A percentile compares a stretch with the other conserved stretches of the same genome.
phyloP scores from a whole-genome alignment of 495 filamentous ascomycete species.

The Podospora didyma region DNA sequence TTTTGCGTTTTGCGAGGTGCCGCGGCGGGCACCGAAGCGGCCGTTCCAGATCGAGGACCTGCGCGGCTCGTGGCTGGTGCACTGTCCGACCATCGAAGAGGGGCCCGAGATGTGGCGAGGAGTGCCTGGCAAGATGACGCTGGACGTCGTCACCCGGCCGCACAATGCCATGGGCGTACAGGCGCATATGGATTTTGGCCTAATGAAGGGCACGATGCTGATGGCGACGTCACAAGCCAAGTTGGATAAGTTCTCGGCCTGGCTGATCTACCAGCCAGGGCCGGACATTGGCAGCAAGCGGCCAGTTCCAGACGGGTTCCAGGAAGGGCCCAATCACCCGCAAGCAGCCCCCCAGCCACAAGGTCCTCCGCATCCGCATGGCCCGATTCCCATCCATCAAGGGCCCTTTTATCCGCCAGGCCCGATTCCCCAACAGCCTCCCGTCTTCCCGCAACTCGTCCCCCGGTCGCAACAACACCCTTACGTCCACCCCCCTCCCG shows the following conservation, averaged over 20 bases:
- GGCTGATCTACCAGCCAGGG: background rate
- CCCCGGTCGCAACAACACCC: too few relatives aligned
- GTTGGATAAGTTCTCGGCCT: background rate
- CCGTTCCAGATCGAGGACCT: background rate
- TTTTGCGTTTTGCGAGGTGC: background rate
- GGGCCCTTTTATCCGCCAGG: too few relatives aligned
- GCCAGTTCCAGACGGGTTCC: too few relatives aligned
- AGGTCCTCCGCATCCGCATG: too few relatives aligned
- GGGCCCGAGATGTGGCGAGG: background rate
- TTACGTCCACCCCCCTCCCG: too few relatives aligned
- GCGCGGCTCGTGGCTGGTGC: constrained; percentile 4
- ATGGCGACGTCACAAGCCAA: background rate
- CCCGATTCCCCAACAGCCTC: too few relatives aligned
- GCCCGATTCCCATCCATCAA: too few relatives aligned
- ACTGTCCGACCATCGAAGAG: constrained; percentile 2
- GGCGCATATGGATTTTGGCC: background rate
- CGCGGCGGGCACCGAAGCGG: background rate
- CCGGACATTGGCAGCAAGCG: too few relatives aligned
- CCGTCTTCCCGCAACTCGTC: too few relatives aligned
- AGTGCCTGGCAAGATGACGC: background rate
- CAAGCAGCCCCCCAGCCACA: too few relatives aligned
- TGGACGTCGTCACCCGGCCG: background rate
- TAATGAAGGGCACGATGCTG: constrained; percentile 1
- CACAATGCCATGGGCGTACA: background rate
- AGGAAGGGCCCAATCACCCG: too few relatives aligned